Conservation (phyloP, 345 rosid genomes). For the Syzygium aqueum region DNA sequence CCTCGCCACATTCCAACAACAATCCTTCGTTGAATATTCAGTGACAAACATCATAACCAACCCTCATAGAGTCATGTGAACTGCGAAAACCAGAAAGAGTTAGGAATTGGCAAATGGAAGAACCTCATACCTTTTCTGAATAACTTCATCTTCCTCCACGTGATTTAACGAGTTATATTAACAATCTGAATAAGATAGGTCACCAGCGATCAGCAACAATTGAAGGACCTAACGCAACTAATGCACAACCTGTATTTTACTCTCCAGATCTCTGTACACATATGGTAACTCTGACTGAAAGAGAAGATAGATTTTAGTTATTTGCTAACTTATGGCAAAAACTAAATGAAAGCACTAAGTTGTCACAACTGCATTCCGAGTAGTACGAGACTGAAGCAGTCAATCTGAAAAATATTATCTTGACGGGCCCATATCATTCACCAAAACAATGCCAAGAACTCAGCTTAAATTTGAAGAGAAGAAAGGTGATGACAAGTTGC, state of each 20-base stretch:
- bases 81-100: background rate
- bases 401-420: background rate
- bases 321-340: background rate
- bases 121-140: background rate
- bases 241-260: background rate
- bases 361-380: background rate
- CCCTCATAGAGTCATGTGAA: background rate
- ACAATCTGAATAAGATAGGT: background rate
- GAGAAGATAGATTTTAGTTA: background rate
- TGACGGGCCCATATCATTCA: background rate
- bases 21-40: background rate
- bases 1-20: background rate
- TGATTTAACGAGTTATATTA: background rate
- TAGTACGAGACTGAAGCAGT: background rate
- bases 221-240: background rate
- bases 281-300: background rate
- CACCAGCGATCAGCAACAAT: background rate
- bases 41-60: background rate
- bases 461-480: background rate
- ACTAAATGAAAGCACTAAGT: background rate
- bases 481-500: background rate
- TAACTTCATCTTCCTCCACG: background rate
- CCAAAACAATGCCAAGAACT: background rate
- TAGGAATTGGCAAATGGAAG: background rate
- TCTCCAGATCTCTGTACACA: background rate